phyloP scores from a whole-genome alignment of 345 rosid species.

The Barbarea vulgaris region DNA sequence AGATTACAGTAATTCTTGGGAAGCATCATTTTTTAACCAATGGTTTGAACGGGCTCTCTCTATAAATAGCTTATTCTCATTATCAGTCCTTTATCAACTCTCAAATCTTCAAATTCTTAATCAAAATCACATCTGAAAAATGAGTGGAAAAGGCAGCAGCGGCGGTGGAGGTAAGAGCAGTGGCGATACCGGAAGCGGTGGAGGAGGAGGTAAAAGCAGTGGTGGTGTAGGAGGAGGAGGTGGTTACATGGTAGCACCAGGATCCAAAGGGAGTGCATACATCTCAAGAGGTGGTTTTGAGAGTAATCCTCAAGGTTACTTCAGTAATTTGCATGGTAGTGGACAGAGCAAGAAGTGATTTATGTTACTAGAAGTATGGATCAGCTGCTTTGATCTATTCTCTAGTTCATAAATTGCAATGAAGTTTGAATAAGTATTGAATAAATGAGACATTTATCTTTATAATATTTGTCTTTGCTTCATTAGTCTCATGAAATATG shows the following conservation, averaged over 20 bases:
- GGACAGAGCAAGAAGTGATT: slow-evolving; percentile 30
- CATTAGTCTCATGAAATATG: background rate
- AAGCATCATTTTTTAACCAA: background rate
- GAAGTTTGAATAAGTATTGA: background rate
- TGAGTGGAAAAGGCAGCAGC: slow-evolving; percentile 19
- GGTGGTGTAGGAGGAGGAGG: background rate
- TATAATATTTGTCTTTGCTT: background rate
- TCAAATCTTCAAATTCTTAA: background rate
- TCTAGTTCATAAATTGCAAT: background rate
- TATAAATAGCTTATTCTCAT: slow-evolving; percentile 9
- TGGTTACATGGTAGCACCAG: slow-evolving; percentile 30
- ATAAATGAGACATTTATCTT: background rate
- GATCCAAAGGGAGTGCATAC: background rate
- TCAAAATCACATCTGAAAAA: background rate
- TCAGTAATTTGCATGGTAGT: slow-evolving; percentile 18
- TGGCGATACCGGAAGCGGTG: background rate
- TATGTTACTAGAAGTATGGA: background rate
- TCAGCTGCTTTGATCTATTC: background rate
- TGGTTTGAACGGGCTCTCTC: background rate
- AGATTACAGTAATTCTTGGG: slow-evolving; percentile 17
- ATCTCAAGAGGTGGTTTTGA: slow-evolving; percentile 27
- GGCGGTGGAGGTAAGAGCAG: background rate
- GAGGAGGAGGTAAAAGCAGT: slow-evolving; percentile 2
- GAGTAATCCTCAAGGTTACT: slow-evolving; percentile 28
- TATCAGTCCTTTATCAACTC: background rate